Evolutionary conservation across 305 asterid genomes (phyloP).

Genomic region (Euphrasia arctica): DNA sequence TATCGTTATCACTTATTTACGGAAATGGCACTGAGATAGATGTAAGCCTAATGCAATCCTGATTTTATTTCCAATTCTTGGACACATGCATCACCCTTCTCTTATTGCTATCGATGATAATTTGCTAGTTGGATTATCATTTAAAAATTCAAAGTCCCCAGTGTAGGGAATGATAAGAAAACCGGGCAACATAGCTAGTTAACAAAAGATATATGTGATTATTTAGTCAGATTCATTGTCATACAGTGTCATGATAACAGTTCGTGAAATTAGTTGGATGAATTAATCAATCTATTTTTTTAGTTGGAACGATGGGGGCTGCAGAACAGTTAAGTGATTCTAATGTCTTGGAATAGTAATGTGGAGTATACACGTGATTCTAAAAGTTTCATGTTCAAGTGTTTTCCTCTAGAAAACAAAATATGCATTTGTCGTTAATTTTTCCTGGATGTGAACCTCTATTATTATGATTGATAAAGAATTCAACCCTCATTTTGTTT

Average conservation of each 20-base stretch:
- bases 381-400: neutral
- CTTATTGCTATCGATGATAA: slow-evolving; percentile 9
- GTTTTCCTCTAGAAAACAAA: neutral
- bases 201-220: neutral
- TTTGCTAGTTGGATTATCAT: neutral
- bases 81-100: slow-evolving; percentile 23
- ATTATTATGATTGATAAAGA: neutral
- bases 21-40: neutral
- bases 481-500: neutral
- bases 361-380: neutral
- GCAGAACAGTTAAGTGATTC: slow-evolving; percentile 4
- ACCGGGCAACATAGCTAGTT: neutral
- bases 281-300: neutral
- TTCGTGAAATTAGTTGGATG: neutral
- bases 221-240: neutral
- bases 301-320: neutral
- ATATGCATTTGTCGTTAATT: neutral
- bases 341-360: neutral
- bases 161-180: neutral
- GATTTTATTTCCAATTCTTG: neutral
- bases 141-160: neutral
- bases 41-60: neutral
- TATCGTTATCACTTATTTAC: neutral
- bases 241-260: neutral
- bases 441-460: neutral